Base-by-base conservation (phyloP, 306 rosid genomes). In the Cicer yamashitae region DNA sequence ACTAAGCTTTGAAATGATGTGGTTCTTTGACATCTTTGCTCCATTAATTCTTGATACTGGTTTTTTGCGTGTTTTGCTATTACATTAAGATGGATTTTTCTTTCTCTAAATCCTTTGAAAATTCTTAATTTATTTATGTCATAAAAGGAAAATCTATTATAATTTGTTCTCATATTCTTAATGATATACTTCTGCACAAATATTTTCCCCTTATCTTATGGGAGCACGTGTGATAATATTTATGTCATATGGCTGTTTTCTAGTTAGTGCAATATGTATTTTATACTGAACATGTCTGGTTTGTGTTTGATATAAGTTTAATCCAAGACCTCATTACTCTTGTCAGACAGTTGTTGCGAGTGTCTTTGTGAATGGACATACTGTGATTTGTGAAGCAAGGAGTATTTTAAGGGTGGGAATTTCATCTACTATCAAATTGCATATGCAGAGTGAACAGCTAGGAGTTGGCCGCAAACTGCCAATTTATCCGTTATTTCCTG, bases 401-500 rank as follows among this genome's bases (percentile, higher is more conserved):
- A 82, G 93, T 62, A 81, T 45, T 68, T 67, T 91, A 53, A 86
- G 79, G 85, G 94, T 94, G 71, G 94, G 86, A 85, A 50, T 91
- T 76, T 96, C 98, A 14, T 84, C 91, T 80, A 79, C 88, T 14
- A 86, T 83, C 79, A 63, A 70, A 45, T 90, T 94, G 83, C 86
- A 89, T 78, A 86, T 84, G 46, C 98, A 94, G 85, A 91, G 96
- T 67, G 93, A 91, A 70, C 91, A 83, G 61, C 96, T 94, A 75
- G 91, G 89, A 56, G 76, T 90, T 84, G 97, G 98, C 66, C 82
- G 75, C 67, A 88, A 84, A 83, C 86, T 91, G 87, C 89, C 94
- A 72, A 87, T 94, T 71, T 94, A 91, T 86, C 98, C 96, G 10
- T 79, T 83, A 80, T 90, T 90, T 85, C 82, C 91, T 38, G 90